phyloP scores from a whole-genome alignment of 176 grass and related monocot species.

The Oryza meridionalis region DNA sequence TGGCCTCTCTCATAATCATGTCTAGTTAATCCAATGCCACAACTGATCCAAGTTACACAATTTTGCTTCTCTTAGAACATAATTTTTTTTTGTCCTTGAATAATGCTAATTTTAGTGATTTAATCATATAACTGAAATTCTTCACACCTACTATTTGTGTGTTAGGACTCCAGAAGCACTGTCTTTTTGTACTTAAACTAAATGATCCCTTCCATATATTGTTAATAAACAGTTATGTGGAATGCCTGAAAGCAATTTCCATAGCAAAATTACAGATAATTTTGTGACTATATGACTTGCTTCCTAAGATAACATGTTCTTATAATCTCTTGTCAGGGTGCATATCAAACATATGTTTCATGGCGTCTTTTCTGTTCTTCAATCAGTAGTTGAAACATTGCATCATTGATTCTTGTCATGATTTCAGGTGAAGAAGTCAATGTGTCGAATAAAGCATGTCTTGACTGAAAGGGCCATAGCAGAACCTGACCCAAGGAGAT shows the following conservation, averaged over 20 bases:
- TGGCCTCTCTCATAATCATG: neutral
- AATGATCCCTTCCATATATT: neutral
- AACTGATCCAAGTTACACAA: neutral
- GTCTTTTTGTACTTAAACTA: neutral
- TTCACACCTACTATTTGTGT: neutral
- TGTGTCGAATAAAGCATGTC: conserved; percentile 98
- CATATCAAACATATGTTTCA: neutral
- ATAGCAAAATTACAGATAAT: neutral
- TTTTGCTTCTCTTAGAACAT: neutral
- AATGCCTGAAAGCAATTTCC: neutral
- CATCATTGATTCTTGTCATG: neutral
- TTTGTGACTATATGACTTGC: neutral
- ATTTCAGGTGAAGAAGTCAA: conserved; percentile 81
- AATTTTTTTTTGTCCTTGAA: neutral
- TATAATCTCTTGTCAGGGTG: neutral
- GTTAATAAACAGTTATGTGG: neutral
- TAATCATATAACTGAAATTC: neutral
- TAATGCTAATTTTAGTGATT: neutral
- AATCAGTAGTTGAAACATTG: neutral
- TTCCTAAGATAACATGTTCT: neutral
- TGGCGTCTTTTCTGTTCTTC: conserved; percentile 18
- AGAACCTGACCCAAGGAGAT: conserved; percentile 82
- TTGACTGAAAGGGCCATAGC: conserved; percentile 89
- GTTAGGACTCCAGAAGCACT: neutral
- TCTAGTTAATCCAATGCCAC: neutral